A percentile compares a stretch with the other conserved stretches of the same genome.
Conservation (phyloP, 129 eudicot genomes). For the Artemisia annua region DNA sequence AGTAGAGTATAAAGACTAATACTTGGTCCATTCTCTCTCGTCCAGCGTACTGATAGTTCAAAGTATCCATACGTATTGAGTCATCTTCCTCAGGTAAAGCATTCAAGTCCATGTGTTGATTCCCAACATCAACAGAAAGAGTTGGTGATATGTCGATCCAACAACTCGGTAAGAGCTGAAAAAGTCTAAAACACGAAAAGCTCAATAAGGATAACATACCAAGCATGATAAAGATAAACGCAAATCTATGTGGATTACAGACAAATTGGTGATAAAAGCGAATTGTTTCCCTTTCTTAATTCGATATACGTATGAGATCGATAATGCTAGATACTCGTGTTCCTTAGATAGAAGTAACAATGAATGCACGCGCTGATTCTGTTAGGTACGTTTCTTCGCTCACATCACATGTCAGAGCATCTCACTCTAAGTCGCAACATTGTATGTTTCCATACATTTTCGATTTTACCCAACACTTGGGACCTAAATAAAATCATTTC, state of each 20-base stretch:
- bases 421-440: no score
- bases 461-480: no score
- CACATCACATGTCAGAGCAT: no score
- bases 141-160: constrained; percentile 22
- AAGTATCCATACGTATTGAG: constrained; percentile 32
- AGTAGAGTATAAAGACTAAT: constrained; percentile 8
- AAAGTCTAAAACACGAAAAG: constrained; percentile 16
- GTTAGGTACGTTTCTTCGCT: no score
- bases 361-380: no score
- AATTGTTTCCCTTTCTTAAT: background rate
- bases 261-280: background rate
- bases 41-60: constrained; percentile 35
- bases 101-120: constrained; percentile 64
- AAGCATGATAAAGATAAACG: background rate
- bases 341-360: no score
- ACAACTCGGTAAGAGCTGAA: constrained; percentile 23
- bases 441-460: no score
- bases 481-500: no score
- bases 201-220: constrained; percentile 19
- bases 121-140: constrained; percentile 37
- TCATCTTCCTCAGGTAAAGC: constrained; percentile 66
- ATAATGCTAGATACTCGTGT: no score
- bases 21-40: constrained; percentile 48
- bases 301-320: no score
- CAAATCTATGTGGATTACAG: background rate